phyloP scores from a whole-genome alignment of 805 yeast genomes.

The Starmerella roubikii region DNA sequence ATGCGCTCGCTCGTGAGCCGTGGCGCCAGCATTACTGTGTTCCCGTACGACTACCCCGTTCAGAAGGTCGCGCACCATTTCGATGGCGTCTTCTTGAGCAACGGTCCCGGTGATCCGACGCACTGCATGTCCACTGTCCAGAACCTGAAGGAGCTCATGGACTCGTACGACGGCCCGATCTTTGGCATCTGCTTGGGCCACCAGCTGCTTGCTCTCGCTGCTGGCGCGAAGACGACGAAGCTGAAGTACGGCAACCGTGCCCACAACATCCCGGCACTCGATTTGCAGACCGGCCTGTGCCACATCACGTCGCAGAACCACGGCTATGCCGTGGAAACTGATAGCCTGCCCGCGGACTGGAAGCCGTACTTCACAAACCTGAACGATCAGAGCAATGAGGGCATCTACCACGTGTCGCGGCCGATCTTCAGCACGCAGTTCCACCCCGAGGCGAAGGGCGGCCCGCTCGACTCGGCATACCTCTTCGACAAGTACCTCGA shows the following conservation, averaged over 20 bases:
- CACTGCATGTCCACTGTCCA: constrained; percentile 70
- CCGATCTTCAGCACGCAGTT: constrained; percentile 96
- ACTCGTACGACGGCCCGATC: constrained; percentile 53
- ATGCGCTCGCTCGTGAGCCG: constrained; percentile 84
- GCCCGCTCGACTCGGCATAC: constrained; percentile 86
- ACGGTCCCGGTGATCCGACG: constrained; percentile 97
- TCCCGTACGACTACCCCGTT: constrained; percentile 91
- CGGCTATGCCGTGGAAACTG: constrained; percentile 89
- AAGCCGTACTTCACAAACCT: constrained; percentile 81
- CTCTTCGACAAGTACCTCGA: constrained; percentile 81
- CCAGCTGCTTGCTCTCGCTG: constrained; percentile 87
- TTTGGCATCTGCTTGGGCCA: constrained; percentile 98
- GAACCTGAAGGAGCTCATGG: constrained; percentile 60
- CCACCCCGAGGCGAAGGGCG: constrained; percentile 99
- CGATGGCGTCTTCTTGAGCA: constrained; percentile 88
- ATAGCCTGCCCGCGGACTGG: constrained; percentile 61
- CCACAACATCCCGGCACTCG: constrained; percentile 93
- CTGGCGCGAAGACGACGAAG: constrained; percentile 86
- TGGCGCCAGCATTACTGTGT: constrained; percentile 91
- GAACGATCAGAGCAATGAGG: constrained; percentile 94
- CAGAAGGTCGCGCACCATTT: constrained; percentile 81
- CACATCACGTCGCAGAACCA: constrained; percentile 98
- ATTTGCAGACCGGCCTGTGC: constrained; percentile 78
- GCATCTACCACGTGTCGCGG: constrained; percentile 75
- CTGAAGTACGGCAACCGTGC: constrained; percentile 98